Percentiles rank a stretch among this genome's conserved stretches.
phyloP scores from a whole-genome alignment of 2,329 filamentous ascomycete genomes.

The Sphaerulina vaccinii region DNA sequence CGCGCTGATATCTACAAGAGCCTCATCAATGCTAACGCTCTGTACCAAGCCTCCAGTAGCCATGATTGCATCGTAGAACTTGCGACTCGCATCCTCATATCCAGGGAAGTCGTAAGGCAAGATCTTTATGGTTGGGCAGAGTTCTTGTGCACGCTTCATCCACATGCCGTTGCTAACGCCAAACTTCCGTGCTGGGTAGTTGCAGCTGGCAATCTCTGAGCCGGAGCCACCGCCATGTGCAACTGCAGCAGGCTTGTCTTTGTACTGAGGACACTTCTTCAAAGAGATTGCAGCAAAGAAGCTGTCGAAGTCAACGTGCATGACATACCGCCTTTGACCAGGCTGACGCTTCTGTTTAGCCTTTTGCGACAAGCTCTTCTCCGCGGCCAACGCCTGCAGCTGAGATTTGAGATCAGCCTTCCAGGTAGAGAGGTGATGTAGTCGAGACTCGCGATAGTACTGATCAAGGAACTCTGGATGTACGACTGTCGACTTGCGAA shows the following conservation, averaged over 20 bases:
- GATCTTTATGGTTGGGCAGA: constrained; percentile 83
- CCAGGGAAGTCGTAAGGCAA: constrained; percentile 94
- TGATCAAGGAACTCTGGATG: constrained; percentile 93
- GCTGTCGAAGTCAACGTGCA: constrained; percentile 97
- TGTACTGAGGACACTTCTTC: constrained; percentile 71
- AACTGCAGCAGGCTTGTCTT: constrained; percentile 79
- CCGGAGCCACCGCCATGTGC: constrained; percentile 82
- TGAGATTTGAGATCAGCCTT: constrained; percentile 90
- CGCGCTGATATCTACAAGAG: constrained; percentile 76
- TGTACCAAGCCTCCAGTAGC: constrained; percentile 80
- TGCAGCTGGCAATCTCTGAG: constrained; percentile 96
- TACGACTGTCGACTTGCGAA: constrained; percentile 84
- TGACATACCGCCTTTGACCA: constrained; percentile 73
- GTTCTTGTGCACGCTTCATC: constrained; percentile 85
- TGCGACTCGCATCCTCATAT: constrained; percentile 85
- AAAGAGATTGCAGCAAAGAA: constrained; percentile 95
- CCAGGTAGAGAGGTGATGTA: constrained; percentile 95
- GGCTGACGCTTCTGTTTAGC: constrained; percentile 54
- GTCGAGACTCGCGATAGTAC: constrained; percentile 89
- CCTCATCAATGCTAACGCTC: constrained; percentile 96
- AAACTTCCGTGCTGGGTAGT: constrained; percentile 82
- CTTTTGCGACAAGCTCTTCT: constrained; percentile 59
- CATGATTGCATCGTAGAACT: constrained; percentile 84
- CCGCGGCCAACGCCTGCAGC: constrained; percentile 75
- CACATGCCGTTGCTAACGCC: constrained; percentile 98